A percentile compares a stretch with the other conserved stretches of the same genome.
Conservation (phyloP, 768 basidiomycete genomes). For the Hypholoma sublateritium region DNA sequence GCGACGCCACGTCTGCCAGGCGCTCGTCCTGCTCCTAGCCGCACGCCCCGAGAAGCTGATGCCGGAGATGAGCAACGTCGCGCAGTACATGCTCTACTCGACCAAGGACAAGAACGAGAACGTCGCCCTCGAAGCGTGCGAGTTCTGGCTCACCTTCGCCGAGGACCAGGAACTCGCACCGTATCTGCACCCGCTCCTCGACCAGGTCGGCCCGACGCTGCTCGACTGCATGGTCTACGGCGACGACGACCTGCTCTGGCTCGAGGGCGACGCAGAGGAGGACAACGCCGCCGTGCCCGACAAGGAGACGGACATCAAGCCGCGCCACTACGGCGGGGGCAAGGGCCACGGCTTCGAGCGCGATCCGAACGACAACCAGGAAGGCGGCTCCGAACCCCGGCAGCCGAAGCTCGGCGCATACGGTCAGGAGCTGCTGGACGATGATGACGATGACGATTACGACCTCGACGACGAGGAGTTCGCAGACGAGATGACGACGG, state of each 20-base stretch:
- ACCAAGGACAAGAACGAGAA: conserved; percentile 97
- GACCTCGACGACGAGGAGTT: conserved; percentile 89
- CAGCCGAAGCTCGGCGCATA: conserved; percentile 58
- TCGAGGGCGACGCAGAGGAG: conserved; percentile 91
- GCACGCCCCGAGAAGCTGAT: conserved; percentile 94
- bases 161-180: conserved; percentile 88
- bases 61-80: conserved; percentile 93
- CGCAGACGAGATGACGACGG: conserved; percentile 94
- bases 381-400: conserved; percentile 36
- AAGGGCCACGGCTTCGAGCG: conserved; percentile 87
- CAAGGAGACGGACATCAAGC: conserved; percentile 95
- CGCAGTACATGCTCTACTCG: conserved; percentile 98
- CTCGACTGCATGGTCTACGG: conserved; percentile 97
- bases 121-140: conserved; percentile 96
- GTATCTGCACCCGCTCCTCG: conserved; percentile 82
- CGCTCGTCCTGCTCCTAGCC: conserved; percentile 89
- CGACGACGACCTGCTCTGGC: conserved; percentile 92
- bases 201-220: conserved; percentile 92
- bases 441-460: conserved; percentile 87
- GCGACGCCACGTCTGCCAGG: conserved; percentile 93
- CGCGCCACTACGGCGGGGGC: conserved; percentile 77
- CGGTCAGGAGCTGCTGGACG: conserved; percentile 79
- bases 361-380: conserved; percentile 44
- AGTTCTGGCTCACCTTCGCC: conserved; percentile 99
- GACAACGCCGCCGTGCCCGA: conserved; percentile 77